Conservation (phyloP, 768 basidiomycete genomes). For the Podaxis sp. region DNA sequence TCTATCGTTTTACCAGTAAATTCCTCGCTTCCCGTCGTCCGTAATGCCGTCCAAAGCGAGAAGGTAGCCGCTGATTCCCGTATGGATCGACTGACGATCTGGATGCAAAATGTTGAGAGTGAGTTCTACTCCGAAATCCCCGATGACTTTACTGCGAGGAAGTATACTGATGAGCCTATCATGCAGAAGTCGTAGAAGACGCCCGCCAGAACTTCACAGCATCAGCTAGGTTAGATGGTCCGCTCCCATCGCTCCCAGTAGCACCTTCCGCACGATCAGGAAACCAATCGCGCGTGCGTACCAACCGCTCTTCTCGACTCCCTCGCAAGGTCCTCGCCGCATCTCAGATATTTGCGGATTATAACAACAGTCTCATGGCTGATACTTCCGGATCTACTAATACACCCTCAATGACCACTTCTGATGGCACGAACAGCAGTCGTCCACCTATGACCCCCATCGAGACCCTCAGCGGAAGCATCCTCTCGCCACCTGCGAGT, state of each 20-base stretch:
- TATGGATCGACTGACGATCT: conserved; percentile 69
- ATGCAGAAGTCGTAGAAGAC: conserved; percentile 77
- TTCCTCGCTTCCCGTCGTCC: conserved; percentile 50
- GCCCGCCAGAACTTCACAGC: conserved; percentile 71
- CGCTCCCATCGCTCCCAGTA: conserved; percentile 61
- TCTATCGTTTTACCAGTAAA: conserved; percentile 26
- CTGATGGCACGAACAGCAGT: conserved; percentile 20
- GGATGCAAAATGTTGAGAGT: conserved; percentile 86
- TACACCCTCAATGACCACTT: conserved; percentile 23
- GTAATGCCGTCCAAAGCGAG: conserved; percentile 49
- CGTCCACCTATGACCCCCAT: conserved; percentile 7
- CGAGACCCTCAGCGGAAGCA: conserved; percentile 3
- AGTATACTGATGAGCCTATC: background rate
- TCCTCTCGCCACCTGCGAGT: conserved; percentile 9
- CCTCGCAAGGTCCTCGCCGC: conserved; percentile 62
- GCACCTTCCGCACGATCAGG: conserved; percentile 40
- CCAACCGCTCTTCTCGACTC: conserved; percentile 45
- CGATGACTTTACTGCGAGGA: background rate
- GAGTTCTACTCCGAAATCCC: conserved; percentile 25
- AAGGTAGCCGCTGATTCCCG: conserved; percentile 48
- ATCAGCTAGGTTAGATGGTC: conserved; percentile 37
- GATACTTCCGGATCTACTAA: conserved; percentile 24
- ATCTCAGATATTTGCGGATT: conserved; percentile 64
- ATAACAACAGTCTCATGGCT: conserved; percentile 29
- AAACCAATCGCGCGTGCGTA: conserved; percentile 37